Evolutionary conservation across 805 yeast species (phyloP), one percentile per base, ranked within the genome.

Genomic region (Tetrapisispora iriomotensis): DNA sequence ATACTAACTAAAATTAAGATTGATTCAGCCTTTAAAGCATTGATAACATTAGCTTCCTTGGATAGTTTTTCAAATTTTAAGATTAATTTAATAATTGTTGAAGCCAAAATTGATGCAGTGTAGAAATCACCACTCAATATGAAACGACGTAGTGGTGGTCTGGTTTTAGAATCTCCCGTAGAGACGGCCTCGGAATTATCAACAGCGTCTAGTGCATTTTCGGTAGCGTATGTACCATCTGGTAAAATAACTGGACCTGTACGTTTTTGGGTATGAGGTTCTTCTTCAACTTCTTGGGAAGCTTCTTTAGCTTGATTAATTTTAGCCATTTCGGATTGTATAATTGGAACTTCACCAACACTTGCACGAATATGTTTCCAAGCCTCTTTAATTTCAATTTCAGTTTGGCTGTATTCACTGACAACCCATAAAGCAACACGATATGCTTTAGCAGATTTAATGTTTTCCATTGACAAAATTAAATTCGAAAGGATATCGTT

Each of bases 151-250:
- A 94, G 67, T 34, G 94, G 85, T 22, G 88, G 85, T 48, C 70
- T 71, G 13, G 61, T 59, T n/a, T 70, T 66, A 17, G 14, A 19
- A 39, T 66, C 66, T 22, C 64, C 65, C 9, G 71, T 58, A 6
- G 83, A 77, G 41, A 80, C 64, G 0, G 95, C 92, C 46, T 77
- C 76, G 58, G 84, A 94, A 20, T 92, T 78, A 19, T 95, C 95
- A 58, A 83, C 85, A 1, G 95, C 82, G 46, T 96, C 96, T 61
- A 66, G 67, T 5, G 77, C 65, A 13, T 82, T 82, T 64, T 92
- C 98, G 30, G 96, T 84, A 22, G 98, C 98, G 63, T 92, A 92
- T 0, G 99, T 92, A 51, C 99, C 99, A 65, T 92, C 99, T n/a
- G 98, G 95, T 48, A 92, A 71, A 43, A 92, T 80, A 43, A 82